Evolutionary conservation across 495 filamentous ascomycete species (phyloP).

Genomic region (Ramalina intermedia): DNA sequence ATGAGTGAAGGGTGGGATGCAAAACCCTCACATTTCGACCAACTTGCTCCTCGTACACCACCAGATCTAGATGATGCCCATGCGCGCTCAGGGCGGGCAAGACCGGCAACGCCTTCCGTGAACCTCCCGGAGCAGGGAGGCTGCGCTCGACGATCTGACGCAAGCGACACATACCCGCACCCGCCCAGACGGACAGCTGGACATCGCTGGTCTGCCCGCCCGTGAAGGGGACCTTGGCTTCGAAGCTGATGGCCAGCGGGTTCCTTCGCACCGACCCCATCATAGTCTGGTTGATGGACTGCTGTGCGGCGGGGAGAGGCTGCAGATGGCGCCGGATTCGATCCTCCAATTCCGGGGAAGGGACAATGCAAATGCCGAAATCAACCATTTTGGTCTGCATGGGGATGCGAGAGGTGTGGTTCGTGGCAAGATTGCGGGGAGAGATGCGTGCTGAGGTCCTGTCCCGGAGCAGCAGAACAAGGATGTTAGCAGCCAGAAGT

Average conservation of each 20-base stretch:
- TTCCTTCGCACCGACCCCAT: neutral
- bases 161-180: neutral
- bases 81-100: neutral
- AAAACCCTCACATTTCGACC: neutral
- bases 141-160: neutral
- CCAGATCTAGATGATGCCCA: slow-evolving; percentile 1
- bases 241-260: neutral
- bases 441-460: neutral
- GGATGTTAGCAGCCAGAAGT: neutral
- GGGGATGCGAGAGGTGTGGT: neutral
- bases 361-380: neutral
- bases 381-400: neutral
- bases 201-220: neutral
- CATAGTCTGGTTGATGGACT: neutral
- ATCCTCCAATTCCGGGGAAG: neutral
- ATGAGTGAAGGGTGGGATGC: neutral
- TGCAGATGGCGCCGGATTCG: neutral
- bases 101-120: neutral
- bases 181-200: neutral
- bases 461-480: neutral
- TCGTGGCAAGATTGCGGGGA: neutral
- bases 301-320: neutral
- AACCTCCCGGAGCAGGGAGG: neutral
- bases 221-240: neutral
- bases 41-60: neutral